A percentile compares a stretch with the other conserved stretches of the same genome.
Conservation (phyloP, 139 green algal species). For the Chlorella sp. region DNA sequence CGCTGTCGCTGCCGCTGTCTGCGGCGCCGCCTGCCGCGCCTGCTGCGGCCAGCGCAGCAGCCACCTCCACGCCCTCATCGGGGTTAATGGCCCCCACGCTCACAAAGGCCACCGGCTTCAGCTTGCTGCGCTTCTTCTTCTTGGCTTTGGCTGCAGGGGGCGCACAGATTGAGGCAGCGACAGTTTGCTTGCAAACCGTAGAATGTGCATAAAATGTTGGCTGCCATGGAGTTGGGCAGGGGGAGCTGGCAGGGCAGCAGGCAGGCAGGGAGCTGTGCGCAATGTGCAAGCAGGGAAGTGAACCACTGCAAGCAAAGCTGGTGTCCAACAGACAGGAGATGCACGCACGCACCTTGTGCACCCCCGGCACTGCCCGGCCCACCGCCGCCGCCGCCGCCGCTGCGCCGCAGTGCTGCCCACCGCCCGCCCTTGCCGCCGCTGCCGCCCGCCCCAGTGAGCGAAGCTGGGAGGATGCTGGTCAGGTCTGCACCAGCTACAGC, state of each 20-base stretch:
- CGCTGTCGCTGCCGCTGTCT: not conserved
- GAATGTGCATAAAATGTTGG: no score
- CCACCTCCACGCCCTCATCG: constrained; percentile 26
- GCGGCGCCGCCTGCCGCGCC: not conserved
- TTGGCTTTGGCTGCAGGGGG: no score
- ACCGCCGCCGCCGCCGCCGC: not conserved
- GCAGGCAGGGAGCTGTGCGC: not conserved
- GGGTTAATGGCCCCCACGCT: constrained; percentile 37
- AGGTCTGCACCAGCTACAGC: constrained; percentile 7
- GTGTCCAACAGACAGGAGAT: no score
- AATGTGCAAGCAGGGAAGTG: not conserved
- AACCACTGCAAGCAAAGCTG: not conserved
- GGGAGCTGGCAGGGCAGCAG: not conserved
- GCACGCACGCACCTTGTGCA: constrained; percentile 19
- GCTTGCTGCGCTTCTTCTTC: constrained; percentile 30
- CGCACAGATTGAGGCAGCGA: no score
- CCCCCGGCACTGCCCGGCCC: not conserved
- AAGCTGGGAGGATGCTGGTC: not conserved
- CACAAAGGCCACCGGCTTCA: constrained; percentile 44
- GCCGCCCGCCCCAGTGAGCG: not conserved
- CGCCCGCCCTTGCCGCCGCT: constrained; percentile 1
- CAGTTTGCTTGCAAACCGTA: not conserved
- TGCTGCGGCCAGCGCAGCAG: not conserved
- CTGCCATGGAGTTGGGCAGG: no score
- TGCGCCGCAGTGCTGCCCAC: constrained; percentile 8